These are phyloP conservation scores for Apiotrichum siamense DNA, from an alignment of 1,284 basidiomycete species.

Conservation along the genomic window DNA sequence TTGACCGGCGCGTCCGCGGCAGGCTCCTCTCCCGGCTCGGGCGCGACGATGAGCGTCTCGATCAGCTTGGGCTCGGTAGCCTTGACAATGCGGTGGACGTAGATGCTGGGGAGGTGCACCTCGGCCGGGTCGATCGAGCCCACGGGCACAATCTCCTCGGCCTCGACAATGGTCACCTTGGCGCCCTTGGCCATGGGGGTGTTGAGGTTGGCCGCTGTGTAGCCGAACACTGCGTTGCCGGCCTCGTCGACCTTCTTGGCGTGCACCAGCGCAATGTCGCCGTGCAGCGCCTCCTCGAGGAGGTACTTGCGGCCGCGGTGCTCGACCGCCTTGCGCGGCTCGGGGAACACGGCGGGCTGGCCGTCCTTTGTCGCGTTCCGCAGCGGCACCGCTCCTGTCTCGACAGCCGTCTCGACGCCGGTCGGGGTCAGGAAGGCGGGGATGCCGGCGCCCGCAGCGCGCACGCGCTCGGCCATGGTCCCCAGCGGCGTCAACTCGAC, in stretches of 20 bases:
- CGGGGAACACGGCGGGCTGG: slow-evolving; percentile 45
- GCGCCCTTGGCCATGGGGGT: slow-evolving; percentile 80
- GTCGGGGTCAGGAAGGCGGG: slow-evolving; percentile 94
- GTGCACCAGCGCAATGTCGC: slow-evolving; percentile 77
- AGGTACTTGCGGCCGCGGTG: slow-evolving; percentile 75
- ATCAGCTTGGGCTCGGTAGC: slow-evolving; percentile 68
- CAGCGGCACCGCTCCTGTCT: slow-evolving; percentile 61
- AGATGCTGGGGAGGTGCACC: slow-evolving; percentile 77
- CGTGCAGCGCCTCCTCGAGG: slow-evolving; percentile 74
- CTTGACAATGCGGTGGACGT: slow-evolving; percentile 73
- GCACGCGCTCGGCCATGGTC: slow-evolving; percentile 78
- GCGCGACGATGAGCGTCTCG: slow-evolving; percentile 65
- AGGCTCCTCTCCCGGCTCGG: slow-evolving; percentile 37
- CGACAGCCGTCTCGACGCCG: slow-evolving; percentile 72
- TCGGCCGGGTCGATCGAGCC: slow-evolving; percentile 73
- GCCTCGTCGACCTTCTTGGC: slow-evolving; percentile 90
- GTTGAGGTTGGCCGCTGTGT: slow-evolving; percentile 79
- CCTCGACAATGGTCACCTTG: slow-evolving; percentile 79
- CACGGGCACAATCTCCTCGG: slow-evolving; percentile 79
- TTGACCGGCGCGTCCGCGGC: slow-evolving; percentile 46
- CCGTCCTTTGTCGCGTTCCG: slow-evolving; percentile 59
- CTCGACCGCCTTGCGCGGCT: slow-evolving; percentile 66
- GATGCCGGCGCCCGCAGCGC: slow-evolving; percentile 86
- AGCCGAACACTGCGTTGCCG: slow-evolving; percentile 74
- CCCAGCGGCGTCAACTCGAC: slow-evolving; percentile 64